A percentile compares a stretch with the other conserved stretches of the same genome.
phyloP scores from a whole-genome alignment of 371 early-diverging fungal genomes.

The Lichtheimia hyalospora region DNA sequence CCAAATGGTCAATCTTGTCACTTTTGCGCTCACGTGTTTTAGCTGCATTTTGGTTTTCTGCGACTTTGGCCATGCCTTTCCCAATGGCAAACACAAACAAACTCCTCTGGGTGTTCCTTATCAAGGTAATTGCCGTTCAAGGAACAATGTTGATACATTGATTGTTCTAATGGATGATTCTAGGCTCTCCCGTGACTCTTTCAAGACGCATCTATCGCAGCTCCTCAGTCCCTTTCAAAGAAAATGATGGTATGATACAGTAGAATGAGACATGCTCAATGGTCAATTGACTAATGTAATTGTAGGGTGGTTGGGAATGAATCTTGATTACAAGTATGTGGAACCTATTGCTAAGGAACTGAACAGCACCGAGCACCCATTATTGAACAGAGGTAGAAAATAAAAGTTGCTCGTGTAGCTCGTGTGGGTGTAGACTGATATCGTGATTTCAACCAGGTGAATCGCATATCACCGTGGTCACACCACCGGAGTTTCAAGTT shows the following conservation, averaged over 20 bases:
- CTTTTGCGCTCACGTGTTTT: no score
- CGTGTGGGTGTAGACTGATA: not conserved
- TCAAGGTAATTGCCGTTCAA: conserved; percentile 4
- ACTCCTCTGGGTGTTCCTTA: conserved; percentile 16
- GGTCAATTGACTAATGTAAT: not conserved
- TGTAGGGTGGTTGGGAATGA: conserved; percentile 59
- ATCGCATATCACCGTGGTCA: conserved; percentile 75
- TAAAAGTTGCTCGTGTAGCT: no score
- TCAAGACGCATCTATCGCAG: not conserved
- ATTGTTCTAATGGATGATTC: not conserved
- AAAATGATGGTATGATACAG: not conserved
- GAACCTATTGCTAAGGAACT: conserved; percentile 52
- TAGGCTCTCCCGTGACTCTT: not conserved
- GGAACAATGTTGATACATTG: not conserved
- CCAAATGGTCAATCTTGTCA: no score
- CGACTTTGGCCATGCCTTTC: no score
- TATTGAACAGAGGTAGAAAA: conserved; percentile 39
- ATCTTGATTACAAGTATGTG: conserved; percentile 59
- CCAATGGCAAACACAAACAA: no score
- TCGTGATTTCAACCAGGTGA: conserved; percentile 46
- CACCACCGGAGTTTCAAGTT: conserved; percentile 72
- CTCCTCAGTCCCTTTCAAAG: not conserved
- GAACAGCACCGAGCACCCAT: conserved; percentile 48
- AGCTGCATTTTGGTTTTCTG: no score
- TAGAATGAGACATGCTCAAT: not conserved